Percentiles rank a stretch among this genome's conserved stretches.
These are phyloP conservation scores for Fibroporia radiculosa DNA, from an alignment of 768 basidiomycete species.

Conservation along the genomic window DNA sequence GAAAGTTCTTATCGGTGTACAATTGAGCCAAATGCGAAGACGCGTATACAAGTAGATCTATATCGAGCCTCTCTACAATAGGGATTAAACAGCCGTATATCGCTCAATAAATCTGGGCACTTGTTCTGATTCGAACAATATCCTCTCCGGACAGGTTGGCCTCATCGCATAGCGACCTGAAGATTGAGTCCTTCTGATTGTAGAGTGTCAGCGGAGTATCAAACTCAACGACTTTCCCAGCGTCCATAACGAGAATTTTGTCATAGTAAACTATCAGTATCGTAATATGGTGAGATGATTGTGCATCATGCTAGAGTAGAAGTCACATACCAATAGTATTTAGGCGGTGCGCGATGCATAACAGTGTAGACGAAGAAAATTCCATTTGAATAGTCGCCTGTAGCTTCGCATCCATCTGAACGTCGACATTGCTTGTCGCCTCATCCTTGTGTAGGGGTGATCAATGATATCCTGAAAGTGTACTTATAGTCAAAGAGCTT, in stretches of 20 bases:
- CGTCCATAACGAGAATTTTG: conserved; percentile 65
- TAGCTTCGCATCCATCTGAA: conserved; percentile 84
- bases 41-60: too few relatives aligned
- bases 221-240: conserved; percentile 61
- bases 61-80: too few relatives aligned
- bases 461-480: not conserved
- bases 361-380: conserved; percentile 63
- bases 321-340: conserved; percentile 43
- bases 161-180: conserved; percentile 63
- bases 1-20: too few relatives aligned
- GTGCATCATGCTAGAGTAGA: not conserved
- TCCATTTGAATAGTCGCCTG: conserved; percentile 83
- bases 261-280: conserved; percentile 57
- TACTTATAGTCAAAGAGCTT: conserved; percentile 2
- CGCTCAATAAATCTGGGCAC: too few relatives aligned
- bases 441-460: conserved; percentile 40
- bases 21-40: too few relatives aligned
- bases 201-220: conserved; percentile 66
- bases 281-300: not conserved
- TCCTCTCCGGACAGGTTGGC: conserved; percentile 48
- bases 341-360: conserved; percentile 68
- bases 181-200: conserved; percentile 54
- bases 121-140: conserved; percentile 43
- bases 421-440: conserved; percentile 81
- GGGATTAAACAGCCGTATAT: too few relatives aligned